Percentiles rank a stretch among this genome's conserved stretches.
phyloP scores from a whole-genome alignment of 140 eudicot species.

The Erigeron philadelphicus region DNA sequence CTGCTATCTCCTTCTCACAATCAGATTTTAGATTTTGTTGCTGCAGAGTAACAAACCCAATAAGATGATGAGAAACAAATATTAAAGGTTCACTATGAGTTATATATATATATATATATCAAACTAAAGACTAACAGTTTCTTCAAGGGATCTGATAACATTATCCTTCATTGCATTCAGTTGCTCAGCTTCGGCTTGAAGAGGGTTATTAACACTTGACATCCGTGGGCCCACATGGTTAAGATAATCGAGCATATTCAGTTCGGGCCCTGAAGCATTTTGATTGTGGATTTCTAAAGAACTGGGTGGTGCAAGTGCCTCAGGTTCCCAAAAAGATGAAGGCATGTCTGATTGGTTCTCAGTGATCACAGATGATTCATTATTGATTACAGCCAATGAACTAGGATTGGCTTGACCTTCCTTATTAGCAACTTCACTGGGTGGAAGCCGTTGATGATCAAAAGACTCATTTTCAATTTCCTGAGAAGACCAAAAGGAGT shows the following conservation, averaged over 20 bases:
- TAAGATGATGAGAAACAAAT: not conserved
- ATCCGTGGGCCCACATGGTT: slow-evolving; percentile 26
- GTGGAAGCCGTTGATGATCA: slow-evolving; percentile 7
- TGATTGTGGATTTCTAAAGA: not conserved
- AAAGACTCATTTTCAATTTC: slow-evolving; percentile 27
- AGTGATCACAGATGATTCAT: slow-evolving; percentile 22
- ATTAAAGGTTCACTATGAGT: not conserved
- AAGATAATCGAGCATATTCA: slow-evolving; percentile 15
- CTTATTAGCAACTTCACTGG: slow-evolving; percentile 20
- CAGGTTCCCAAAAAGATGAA: not conserved
- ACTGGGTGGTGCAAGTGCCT: not conserved
- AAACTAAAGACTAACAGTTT: slow-evolving; percentile 45
- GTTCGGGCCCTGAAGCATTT: not conserved
- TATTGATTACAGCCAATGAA: slow-evolving; percentile 13
- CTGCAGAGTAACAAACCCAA: slow-evolving; percentile 39
- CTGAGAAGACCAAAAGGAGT: slow-evolving; percentile 21
- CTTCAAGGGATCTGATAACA: slow-evolving; percentile 33
- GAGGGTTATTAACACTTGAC: slow-evolving; percentile 44
- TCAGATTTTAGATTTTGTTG: slow-evolving; percentile 39
- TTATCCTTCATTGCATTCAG: slow-evolving; percentile 33
- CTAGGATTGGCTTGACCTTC: not conserved
- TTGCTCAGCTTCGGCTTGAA: slow-evolving; percentile 51
- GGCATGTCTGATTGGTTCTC: slow-evolving; percentile 26
- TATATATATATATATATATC: not conserved
- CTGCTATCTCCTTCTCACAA: slow-evolving; percentile 54